These are phyloP conservation scores for Hemisphaericaspora xylofermentans DNA, from an alignment of 1,139 yeast genomes.

Conservation along the genomic window DNA sequence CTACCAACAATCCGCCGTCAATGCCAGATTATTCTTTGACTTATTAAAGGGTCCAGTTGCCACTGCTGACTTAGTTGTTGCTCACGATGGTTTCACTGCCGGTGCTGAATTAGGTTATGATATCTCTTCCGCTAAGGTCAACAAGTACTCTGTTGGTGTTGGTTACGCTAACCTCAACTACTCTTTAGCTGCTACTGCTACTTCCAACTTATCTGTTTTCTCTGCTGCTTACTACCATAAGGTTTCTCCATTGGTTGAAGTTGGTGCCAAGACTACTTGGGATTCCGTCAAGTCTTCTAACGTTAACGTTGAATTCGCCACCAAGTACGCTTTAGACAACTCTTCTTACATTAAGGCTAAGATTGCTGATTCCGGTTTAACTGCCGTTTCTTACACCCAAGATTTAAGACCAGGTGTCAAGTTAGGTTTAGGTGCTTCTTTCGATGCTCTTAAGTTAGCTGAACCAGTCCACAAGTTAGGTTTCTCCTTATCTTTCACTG, in stretches of 20 bases:
- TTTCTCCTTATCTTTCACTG: slow-evolving; percentile 87
- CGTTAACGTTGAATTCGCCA: slow-evolving; percentile 86
- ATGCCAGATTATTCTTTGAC: slow-evolving; percentile 94
- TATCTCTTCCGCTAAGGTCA: slow-evolving; percentile 86
- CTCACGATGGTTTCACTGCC: slow-evolving; percentile 94
- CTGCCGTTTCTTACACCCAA: slow-evolving; percentile 94
- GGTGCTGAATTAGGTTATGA: slow-evolving; percentile 98
- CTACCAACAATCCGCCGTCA: slow-evolving; percentile 90
- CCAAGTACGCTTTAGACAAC: slow-evolving; percentile 88
- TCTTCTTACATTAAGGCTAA: slow-evolving; percentile 93
- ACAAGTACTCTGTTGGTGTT: slow-evolving; percentile 91
- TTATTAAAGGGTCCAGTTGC: slow-evolving; percentile 93
- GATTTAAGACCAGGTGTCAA: slow-evolving; percentile 95
- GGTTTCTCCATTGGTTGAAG: slow-evolving; percentile 88
- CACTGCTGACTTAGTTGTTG: slow-evolving; percentile 91
- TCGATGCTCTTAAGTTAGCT: slow-evolving; percentile 92
- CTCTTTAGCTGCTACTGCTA: slow-evolving; percentile 85
- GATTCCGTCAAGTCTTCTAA: slow-evolving; percentile 75
- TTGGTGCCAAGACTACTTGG: slow-evolving; percentile 97
- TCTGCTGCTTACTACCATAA: slow-evolving; percentile 97
- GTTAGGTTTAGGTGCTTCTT: slow-evolving; percentile 95
- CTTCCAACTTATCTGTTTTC: slow-evolving; percentile 86
- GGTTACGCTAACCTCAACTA: slow-evolving; percentile 91
- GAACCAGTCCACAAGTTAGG: slow-evolving; percentile 99
- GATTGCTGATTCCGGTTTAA: slow-evolving; percentile 94